A percentile compares a stretch with the other conserved stretches of the same genome.
phyloP scores from a whole-genome alignment of 2,329 filamentous ascomycete genomes.

The Beauveria sp. region DNA sequence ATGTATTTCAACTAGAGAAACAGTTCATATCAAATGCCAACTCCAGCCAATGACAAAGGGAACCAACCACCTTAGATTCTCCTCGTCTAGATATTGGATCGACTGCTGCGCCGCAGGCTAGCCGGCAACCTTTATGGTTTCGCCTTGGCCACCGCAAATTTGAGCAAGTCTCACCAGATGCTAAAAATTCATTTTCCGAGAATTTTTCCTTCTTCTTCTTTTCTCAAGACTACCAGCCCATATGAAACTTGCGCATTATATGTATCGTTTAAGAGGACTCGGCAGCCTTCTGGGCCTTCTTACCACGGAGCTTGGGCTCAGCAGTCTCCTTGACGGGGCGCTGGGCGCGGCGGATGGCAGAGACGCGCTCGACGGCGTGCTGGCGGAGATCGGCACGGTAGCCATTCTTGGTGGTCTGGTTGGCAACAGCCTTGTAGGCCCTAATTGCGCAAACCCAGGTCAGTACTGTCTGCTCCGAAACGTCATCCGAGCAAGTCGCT shows the following conservation, averaged over 20 bases:
- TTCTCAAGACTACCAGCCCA: neutral
- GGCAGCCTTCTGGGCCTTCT: constrained; percentile 68
- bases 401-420: constrained; percentile 69
- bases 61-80: constrained; percentile 10
- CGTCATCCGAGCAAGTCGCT: neutral
- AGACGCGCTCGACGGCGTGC: constrained; percentile 77
- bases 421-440: constrained; percentile 85
- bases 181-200: neutral
- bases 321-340: constrained; percentile 67
- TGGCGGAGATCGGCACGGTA: constrained; percentile 77
- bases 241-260: neutral
- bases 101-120: neutral
- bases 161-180: neutral
- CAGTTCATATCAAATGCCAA: constrained; percentile 15
- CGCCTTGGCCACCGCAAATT: neutral
- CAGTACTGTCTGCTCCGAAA: constrained; percentile 11
- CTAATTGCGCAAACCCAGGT: constrained; percentile 35
- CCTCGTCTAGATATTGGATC: constrained; percentile 2
- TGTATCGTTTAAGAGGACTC: constrained; percentile 20
- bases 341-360: constrained; percentile 75
- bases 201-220: neutral
- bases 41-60: constrained; percentile 15
- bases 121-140: neutral
- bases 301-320: constrained; percentile 69
- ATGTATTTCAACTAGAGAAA: constrained; percentile 10